Percentiles rank a stretch among this genome's conserved stretches.
phyloP scores from a whole-genome alignment of 768 basidiomycete genomes.

The Termitomyces sp. region DNA sequence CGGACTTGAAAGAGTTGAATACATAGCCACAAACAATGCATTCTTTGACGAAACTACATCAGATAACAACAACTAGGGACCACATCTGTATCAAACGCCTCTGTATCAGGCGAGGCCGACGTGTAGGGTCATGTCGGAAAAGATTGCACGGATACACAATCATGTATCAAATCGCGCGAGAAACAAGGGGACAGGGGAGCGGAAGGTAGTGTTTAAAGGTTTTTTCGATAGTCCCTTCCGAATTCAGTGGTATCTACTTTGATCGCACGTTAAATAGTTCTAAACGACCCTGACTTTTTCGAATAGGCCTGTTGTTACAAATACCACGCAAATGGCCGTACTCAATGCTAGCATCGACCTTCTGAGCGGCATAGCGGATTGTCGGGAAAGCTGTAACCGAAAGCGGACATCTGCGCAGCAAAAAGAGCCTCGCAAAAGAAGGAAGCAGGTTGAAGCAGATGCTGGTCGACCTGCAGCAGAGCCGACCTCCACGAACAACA shows the following conservation, averaged over 20 bases:
- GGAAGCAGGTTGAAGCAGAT: not conserved
- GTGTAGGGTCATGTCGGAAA: slow-evolving; percentile 36
- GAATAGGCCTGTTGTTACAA: slow-evolving; percentile 56
- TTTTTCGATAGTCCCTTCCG: slow-evolving; percentile 71
- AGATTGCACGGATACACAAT: slow-evolving; percentile 44
- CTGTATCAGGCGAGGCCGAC: not conserved
- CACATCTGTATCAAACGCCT: not conserved
- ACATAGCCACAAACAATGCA: too few relatives aligned
- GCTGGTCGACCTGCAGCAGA: not conserved
- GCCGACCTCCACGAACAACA: not conserved
- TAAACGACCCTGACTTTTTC: slow-evolving; percentile 5
- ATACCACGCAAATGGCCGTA: slow-evolving; percentile 56
- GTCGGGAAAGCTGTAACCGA: slow-evolving; percentile 34
- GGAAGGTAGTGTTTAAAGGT: slow-evolving; percentile 53
- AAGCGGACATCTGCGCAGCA: slow-evolving; percentile 21
- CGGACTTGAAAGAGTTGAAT: too few relatives aligned
- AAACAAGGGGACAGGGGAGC: slow-evolving; percentile 38
- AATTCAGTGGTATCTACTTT: slow-evolving; percentile 50
- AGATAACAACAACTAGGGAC: not conserved
- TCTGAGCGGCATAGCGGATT: slow-evolving; percentile 44
- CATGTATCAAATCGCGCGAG: slow-evolving; percentile 63
- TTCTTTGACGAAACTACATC: not conserved
- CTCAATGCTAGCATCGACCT: slow-evolving; percentile 44
- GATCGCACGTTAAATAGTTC: slow-evolving; percentile 5
- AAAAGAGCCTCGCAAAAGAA: slow-evolving; percentile 10